Percentiles rank a stretch among this genome's conserved stretches.
phyloP scores from a whole-genome alignment of 805 yeast genomes.

The Saccharomyces eubayanus region DNA sequence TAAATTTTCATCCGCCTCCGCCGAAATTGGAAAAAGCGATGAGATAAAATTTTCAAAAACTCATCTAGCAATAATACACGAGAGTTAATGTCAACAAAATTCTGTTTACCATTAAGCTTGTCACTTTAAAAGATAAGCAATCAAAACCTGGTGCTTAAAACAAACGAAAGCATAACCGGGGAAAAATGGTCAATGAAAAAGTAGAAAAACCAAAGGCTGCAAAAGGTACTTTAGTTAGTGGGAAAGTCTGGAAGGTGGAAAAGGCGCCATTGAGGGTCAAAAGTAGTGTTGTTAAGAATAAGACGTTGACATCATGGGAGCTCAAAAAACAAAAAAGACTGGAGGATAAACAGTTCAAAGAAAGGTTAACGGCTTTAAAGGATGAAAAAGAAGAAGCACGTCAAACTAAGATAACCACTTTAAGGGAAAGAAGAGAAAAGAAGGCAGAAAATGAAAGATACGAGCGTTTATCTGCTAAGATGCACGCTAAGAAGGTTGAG shows the following conservation, averaged over 20 bases:
- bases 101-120: background rate
- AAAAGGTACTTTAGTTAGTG: slow-evolving; percentile 49
- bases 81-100: background rate
- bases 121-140: background rate
- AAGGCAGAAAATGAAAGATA: slow-evolving; percentile 86
- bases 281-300: slow-evolving; percentile 46
- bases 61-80: background rate
- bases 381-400: slow-evolving; percentile 65
- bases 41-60: background rate
- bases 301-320: slow-evolving; percentile 47
- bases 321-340: slow-evolving; percentile 57
- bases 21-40: background rate
- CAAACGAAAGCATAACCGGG: background rate
- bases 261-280: slow-evolving; percentile 62
- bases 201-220: background rate
- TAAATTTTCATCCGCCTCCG: background rate
- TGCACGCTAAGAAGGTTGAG: slow-evolving; percentile 89
- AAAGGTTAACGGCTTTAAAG: slow-evolving; percentile 61
- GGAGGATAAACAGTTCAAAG: slow-evolving; percentile 59
- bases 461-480: slow-evolving; percentile 70
- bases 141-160: background rate
- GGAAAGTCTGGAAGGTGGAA: slow-evolving; percentile 64
- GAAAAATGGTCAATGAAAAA: background rate
- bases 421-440: slow-evolving; percentile 67
- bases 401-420: slow-evolving; percentile 43